These are phyloP conservation scores for Cucurbita ficifolia DNA, from an alignment of 306 rosid genomes.

Conservation along the genomic window DNA sequence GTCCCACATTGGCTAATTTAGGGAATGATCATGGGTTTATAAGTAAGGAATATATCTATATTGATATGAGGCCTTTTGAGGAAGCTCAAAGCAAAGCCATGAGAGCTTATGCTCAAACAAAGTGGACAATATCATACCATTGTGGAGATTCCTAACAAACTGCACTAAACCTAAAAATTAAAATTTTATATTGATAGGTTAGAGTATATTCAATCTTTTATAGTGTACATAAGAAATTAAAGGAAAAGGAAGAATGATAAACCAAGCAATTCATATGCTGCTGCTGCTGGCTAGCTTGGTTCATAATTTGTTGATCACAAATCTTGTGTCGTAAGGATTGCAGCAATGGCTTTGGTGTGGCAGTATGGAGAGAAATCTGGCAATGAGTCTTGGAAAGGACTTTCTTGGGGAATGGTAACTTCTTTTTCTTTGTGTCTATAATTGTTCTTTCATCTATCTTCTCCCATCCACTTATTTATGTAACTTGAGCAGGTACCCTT, in stretches of 20 bases:
- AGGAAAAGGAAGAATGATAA: not conserved
- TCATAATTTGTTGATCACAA: not conserved
- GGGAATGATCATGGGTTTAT: too few species aligned
- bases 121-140: too few species aligned
- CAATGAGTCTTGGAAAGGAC: constrained; percentile 78
- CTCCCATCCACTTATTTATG: not conserved
- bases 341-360: constrained; percentile 97
- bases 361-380: constrained; percentile 71
- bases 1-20: too few species aligned
- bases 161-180: too few species aligned
- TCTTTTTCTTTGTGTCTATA: not conserved
- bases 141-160: too few species aligned
- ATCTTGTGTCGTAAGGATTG: constrained; percentile 33
- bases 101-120: too few species aligned
- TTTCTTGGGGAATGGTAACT: constrained; percentile 94
- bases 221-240: not conserved
- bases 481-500: constrained; percentile 46
- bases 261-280: not conserved
- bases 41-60: too few species aligned
- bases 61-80: too few species aligned
- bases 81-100: too few species aligned
- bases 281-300: not conserved
- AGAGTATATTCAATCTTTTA: too few species aligned
- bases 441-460: not conserved
- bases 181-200: too few species aligned